A percentile compares a stretch with the other conserved stretches of the same genome.
Conservation (phyloP, 2,329 filamentous ascomycete species). For the Tolypocladium pustulatum region DNA sequence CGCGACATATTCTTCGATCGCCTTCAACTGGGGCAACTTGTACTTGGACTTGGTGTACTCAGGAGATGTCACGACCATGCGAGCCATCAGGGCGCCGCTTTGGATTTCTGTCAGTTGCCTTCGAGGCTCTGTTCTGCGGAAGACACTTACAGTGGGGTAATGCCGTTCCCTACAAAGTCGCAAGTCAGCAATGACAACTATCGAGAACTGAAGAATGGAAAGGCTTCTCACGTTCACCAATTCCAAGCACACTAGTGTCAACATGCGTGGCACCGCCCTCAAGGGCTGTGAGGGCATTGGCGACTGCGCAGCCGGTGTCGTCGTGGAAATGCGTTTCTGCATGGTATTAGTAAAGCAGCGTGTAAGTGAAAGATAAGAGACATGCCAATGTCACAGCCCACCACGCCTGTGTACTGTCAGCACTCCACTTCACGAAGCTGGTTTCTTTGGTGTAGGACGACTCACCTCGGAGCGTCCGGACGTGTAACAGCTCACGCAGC, state of each 20-base stretch:
- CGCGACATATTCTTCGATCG: not conserved
- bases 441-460: not conserved
- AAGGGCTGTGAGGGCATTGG: not conserved
- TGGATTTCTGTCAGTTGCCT: not conserved
- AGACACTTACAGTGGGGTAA: not conserved
- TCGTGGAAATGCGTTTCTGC: not conserved
- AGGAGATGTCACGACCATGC: not conserved
- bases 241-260: not conserved
- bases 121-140: not conserved
- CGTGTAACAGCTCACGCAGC: too few species aligned
- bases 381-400: not conserved
- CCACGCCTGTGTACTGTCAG: not conserved
- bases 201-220: not conserved
- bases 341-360: not conserved
- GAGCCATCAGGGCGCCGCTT: not conserved
- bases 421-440: not conserved
- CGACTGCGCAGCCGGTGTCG: not conserved
- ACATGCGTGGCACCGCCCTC: not conserved
- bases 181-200: not conserved
- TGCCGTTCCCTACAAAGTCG: not conserved
- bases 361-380: not conserved
- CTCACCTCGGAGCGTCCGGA: not conserved
- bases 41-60: not conserved
- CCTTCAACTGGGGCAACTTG: not conserved
- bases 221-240: not conserved